Evolutionary conservation across 1,284 basidiomycete species (phyloP).

Genomic region (Grifola frondosa): DNA sequence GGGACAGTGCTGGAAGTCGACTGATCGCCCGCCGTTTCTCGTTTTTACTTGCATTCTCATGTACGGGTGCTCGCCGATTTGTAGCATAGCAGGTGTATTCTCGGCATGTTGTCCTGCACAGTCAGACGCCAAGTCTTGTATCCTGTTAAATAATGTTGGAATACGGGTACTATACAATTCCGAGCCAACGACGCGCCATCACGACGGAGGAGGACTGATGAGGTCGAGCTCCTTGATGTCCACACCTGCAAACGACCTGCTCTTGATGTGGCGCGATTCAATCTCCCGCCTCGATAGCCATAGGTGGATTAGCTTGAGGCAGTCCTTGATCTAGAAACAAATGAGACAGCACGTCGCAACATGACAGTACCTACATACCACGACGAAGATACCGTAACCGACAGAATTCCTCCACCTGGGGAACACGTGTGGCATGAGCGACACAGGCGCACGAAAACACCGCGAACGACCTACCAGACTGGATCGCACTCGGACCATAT

Average conservation of each 20-base stretch:
- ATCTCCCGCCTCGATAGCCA: constrained; percentile 70
- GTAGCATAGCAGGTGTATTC: constrained; percentile 22
- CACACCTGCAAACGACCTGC: constrained; percentile 66
- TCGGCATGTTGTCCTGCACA: too few species aligned
- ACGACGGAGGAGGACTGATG: too few species aligned
- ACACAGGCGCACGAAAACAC: constrained; percentile 1
- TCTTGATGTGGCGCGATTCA: constrained; percentile 63
- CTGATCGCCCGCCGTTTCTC: constrained; percentile 20
- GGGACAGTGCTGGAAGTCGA: constrained; percentile 56
- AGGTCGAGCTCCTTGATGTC: constrained; percentile 66
- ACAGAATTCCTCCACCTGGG: constrained; percentile 72
- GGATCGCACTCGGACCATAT: constrained; percentile 68
- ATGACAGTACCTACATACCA: constrained; percentile 42
- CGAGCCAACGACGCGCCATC: too few species aligned
- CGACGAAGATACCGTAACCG: constrained; percentile 65
- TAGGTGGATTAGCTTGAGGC: constrained; percentile 60
- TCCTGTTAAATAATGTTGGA: too few species aligned
- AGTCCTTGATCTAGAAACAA: constrained; percentile 57
- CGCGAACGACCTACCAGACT: constrained; percentile 52
- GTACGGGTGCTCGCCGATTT: constrained; percentile 6
- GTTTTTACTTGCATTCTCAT: constrained; percentile 12
- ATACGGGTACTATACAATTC: too few species aligned
- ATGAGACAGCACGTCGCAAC: neutral
- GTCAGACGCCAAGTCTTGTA: too few species aligned
- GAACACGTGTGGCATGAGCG: neutral